Evolutionary conservation across 495 filamentous ascomycete genomes (phyloP), one percentile per base, ranked within the genome.

Genomic region (Penicillium taxi): DNA sequence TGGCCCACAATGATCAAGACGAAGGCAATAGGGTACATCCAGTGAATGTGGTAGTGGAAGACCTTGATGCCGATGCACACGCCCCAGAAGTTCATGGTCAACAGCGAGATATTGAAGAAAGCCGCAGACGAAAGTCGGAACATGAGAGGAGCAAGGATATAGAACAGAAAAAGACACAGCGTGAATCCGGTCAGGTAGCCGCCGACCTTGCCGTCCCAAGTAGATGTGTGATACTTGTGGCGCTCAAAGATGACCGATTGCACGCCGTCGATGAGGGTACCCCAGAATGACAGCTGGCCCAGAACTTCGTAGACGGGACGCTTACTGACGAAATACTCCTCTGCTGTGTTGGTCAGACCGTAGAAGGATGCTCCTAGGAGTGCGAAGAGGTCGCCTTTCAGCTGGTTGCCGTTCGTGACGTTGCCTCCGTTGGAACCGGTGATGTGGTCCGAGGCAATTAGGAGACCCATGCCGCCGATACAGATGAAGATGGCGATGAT

Each of bases 61-160:
- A 96, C 80, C 47, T 78, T 69, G 37, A 93, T 71, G 27, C 91
- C 91, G 48, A 98, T 89, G 42, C 86, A 76, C 18, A 93, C 84
- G 50, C 86, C 86, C 90, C 93, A 96, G 69, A 96, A 96, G 63
- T 94, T 96, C 52, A 79, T 84, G 13, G 93, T 98, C 34, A 98
- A 69, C 53, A 98, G 67, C 19, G 80, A 86, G 56, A 98, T 87
- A 59, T 98, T 93, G 70, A 96, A 95, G 66, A 98, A 95, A 13
- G 90, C 91, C 0, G 91, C 91, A 6, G 74, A 81, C 4, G 84
- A 78, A 56, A 96, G 81, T 17, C 91, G 83, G 63, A 96, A 78
- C 44, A 96, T 66, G 31, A 96, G 67, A 12, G 91, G 91, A 5
- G 81, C 88, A 7, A 88, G 69, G 8, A 78, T 78, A 66, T 98